phyloP scores from a whole-genome alignment of 768 basidiomycete species.

The Xanthoconium stramineum region DNA sequence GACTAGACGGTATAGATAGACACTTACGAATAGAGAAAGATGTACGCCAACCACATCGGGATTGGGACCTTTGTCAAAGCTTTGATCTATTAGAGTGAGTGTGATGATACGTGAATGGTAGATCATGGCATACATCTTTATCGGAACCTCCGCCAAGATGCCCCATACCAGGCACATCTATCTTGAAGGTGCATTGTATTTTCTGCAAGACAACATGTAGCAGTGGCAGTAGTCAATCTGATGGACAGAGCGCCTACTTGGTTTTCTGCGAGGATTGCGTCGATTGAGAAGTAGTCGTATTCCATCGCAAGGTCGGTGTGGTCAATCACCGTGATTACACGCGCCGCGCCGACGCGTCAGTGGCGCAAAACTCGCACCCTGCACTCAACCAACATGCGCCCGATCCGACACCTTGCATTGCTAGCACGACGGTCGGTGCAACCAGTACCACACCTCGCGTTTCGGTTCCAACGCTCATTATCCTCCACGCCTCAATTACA shows the following conservation, averaged over 20 bases:
- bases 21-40: slow-evolving; percentile 72
- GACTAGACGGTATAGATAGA: not conserved
- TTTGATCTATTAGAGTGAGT: slow-evolving; percentile 56
- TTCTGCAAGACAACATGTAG: slow-evolving; percentile 48
- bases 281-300: slow-evolving; percentile 88
- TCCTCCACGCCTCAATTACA: slow-evolving; percentile 28
- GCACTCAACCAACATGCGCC: slow-evolving; percentile 19
- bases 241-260: slow-evolving; percentile 46
- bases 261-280: slow-evolving; percentile 88
- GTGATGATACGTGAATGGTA: not conserved
- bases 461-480: slow-evolving; percentile 25
- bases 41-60: slow-evolving; percentile 90
- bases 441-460: slow-evolving; percentile 5
- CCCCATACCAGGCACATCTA: slow-evolving; percentile 81
- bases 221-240: not conserved
- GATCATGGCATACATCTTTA: slow-evolving; percentile 58
- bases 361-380: slow-evolving; percentile 14
- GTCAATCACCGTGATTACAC: not conserved
- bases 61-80: slow-evolving; percentile 73
- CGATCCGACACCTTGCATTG: slow-evolving; percentile 12
- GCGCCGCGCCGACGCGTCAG: slow-evolving; percentile 16
- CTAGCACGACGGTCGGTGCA: slow-evolving; percentile 16
- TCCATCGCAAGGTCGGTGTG: slow-evolving; percentile 52
- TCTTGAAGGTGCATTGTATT: slow-evolving; percentile 90
- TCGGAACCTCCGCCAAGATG: slow-evolving; percentile 86